Evolutionary conservation across 1,139 yeast species (phyloP), one percentile per base, ranked within the genome.

Genomic region (Zygotorulaspora mrakii): DNA sequence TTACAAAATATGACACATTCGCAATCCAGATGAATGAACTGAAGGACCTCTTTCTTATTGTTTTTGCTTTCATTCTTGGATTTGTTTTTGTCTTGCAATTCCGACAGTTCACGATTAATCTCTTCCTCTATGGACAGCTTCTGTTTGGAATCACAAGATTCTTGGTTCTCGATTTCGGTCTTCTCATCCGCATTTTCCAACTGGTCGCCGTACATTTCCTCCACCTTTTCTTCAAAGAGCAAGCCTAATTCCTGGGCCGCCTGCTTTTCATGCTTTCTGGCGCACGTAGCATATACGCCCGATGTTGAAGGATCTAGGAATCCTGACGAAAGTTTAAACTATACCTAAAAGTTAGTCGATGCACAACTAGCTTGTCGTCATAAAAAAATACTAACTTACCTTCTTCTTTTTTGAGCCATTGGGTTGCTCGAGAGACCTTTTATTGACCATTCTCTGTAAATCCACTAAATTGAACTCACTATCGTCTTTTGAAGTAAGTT

Each of bases 1-100:
- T 94, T 83, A 52, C 88, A 77, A 60, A 91, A 91, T 2, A 88
- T 74, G 33, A 82, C 71, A 64, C 98, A 91, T 60, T 87, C 96
- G 57, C 94, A 82, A 17, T 80, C 84, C 33, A 88, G 62, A 11
- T 81, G 84, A 26, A 87, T 71, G 17, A 85, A 81, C 31, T 72
- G 69, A 32, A 88, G 67, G 10, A 78, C 62, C 21, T 73, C 74
- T 40, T 71, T 70, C 51, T 70, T 65, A 21, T 64, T 64, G 24
- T 57, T 68, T 18, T 69, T 63, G 37, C 55, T 56, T 13, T 50
- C 48, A 32, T 45, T 51, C 31, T 34, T 7, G 12, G 39, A 17
- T 12, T 33, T 61, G 58, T 42, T 65, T 52, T 39, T 62, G 52
- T 62, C 56, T 25, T 79, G 76, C 54, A 86, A 52, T 13, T 72